Evolutionary conservation across 2,329 filamentous ascomycete genomes (phyloP), one percentile per base, ranked within the genome.

Genomic region (Xylariaceae sp.): DNA sequence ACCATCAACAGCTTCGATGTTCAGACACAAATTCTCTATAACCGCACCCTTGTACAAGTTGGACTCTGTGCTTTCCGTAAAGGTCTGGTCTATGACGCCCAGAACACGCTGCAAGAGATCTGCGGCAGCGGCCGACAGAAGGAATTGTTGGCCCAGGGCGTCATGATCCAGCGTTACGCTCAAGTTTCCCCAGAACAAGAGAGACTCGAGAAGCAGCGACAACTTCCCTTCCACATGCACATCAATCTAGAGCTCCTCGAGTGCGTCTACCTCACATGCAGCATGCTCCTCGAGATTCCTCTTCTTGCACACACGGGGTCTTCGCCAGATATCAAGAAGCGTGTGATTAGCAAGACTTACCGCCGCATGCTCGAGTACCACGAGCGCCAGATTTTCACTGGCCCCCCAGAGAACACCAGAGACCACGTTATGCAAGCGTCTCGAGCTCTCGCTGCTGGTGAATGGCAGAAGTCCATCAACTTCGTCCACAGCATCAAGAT

Each of bases 171-270:
- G 78, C 85, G 94, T 63, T 99, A 92, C 77, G 93, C 84, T 66
- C 92, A 96, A 67, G 94, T 99, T 56, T 94, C 92, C 34, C 94
- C 94, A 16, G 94, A 99, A 75, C 94, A 99, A 75, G 94, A 99
- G 78, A 89, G 93, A 61, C 82, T 97, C 38, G 94, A 99, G 79
- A 90, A 94, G 71, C 93, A 97, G 76, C 87, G 94, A 65, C 94
- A 99, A 76, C 83, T 99, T 62, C 94, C 94, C 36, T 99, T 99
- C 86, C 94, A 99, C 79, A 97, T 99, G 91, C 94, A 99, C 82
- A 99, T 99, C 80, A 99, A 99, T 80, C 83, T 99, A 47, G 94
- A 99, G 73, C 84, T 99, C 50, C 83, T 99, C 38, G 94, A 99
- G 78, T 97, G 94, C 68, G 93, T 97, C 57, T 99, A 99, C 77